Percentiles rank a stretch among this genome's conserved stretches.
phyloP scores from a whole-genome alignment of 2,329 filamentous ascomycete species.

The Nemania sp. region DNA sequence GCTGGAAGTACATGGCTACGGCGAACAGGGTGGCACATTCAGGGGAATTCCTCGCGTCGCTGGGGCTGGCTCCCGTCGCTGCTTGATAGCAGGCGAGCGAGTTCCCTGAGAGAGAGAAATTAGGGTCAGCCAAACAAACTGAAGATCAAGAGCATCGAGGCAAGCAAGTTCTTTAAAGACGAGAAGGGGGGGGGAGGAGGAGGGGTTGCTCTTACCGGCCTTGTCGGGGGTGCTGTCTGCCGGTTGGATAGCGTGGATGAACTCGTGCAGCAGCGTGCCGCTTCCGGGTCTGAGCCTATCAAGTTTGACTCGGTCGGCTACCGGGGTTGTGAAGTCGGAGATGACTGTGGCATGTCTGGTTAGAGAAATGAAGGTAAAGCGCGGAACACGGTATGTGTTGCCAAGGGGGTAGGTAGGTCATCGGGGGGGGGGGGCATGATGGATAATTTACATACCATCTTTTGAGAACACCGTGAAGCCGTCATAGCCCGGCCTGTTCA shows the following conservation, averaged over 20 bases:
- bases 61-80: background rate
- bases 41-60: background rate
- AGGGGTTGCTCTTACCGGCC: background rate
- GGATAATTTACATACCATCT: slow-evolving; percentile 1
- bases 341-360: slow-evolving; percentile 1
- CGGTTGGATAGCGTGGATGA: background rate
- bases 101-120: background rate
- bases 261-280: slow-evolving; percentile 7
- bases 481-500: background rate
- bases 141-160: background rate
- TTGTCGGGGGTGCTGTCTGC: background rate
- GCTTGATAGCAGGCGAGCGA: background rate
- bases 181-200: background rate
- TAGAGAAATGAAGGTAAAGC: background rate
- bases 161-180: background rate
- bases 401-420: background rate
- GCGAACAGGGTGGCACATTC: background rate
- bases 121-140: background rate
- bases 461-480: slow-evolving; percentile 1
- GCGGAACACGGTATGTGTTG: background rate
- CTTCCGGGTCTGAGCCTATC: slow-evolving; percentile 2
- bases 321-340: background rate
- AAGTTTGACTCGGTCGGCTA: background rate
- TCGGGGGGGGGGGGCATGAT: background rate
- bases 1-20: slow-evolving; percentile 1